Percentiles rank a stretch among this genome's conserved stretches.
These are phyloP conservation scores for Ophidiomyces ophidiicola DNA, from an alignment of 2,329 filamentous ascomycete genomes.

Conservation along the genomic window DNA sequence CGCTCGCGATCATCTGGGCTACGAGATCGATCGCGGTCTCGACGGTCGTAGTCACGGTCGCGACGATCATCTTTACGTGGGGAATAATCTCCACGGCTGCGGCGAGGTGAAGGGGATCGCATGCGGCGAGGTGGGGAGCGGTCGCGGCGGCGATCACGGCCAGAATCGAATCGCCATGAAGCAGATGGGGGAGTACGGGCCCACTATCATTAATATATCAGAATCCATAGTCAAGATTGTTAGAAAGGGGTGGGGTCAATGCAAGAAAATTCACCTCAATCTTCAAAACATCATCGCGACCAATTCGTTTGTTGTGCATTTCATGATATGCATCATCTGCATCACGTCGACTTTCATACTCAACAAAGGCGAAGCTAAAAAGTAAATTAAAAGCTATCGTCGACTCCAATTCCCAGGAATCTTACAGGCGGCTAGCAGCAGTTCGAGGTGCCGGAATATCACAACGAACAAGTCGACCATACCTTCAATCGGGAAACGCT, in stretches of 20 bases:
- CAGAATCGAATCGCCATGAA: conserved; percentile 95
- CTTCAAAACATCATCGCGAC: conserved; percentile 88
- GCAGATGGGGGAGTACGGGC: conserved; percentile 94
- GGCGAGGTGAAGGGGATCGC: conserved; percentile 46
- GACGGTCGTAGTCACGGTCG: conserved; percentile 57
- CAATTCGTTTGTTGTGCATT: conserved; percentile 99
- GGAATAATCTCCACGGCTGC: conserved; percentile 58
- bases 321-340: conserved; percentile 98
- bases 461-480: conserved; percentile 93
- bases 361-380: conserved; percentile 83
- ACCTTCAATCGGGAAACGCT: conserved; percentile 51
- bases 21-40: conserved; percentile 63
- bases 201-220: conserved; percentile 51
- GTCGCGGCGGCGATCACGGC: conserved; percentile 44
- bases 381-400: neutral
- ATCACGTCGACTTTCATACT: conserved; percentile 96
- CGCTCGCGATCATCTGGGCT: conserved; percentile 59
- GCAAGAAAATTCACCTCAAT: conserved; percentile 61
- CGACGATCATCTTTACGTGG: conserved; percentile 80
- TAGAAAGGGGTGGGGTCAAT: neutral
- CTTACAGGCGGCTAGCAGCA: conserved; percentile 88
- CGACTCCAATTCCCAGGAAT: conserved; percentile 22
- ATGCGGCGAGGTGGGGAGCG: conserved; percentile 65
- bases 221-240: neutral
- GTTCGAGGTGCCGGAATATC: conserved; percentile 95